Evolutionary conservation across 2,329 filamentous ascomycete species (phyloP).

Genomic region (Blastomyces parvus): DNA sequence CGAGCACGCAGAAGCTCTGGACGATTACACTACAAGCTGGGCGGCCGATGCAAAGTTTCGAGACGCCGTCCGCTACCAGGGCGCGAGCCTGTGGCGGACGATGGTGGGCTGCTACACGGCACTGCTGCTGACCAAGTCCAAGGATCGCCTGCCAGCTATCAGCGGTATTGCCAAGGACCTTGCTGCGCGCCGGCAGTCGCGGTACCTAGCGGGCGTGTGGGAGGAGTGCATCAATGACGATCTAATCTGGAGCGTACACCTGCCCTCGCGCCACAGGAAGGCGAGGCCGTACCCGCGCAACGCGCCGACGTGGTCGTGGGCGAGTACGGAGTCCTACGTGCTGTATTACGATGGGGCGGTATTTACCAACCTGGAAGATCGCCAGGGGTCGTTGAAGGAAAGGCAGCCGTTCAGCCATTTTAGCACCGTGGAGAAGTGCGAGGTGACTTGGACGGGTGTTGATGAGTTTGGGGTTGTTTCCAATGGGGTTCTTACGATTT

Average conservation of each 20-base stretch:
- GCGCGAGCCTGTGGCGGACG: conserved; percentile 4
- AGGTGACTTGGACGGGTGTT: background rate
- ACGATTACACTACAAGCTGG: background rate
- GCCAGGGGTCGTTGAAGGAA: background rate
- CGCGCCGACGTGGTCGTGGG: conserved; percentile 4
- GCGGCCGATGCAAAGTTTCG: background rate
- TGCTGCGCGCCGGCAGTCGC: background rate
- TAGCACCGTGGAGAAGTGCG: background rate
- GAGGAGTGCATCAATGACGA: conserved; percentile 4
- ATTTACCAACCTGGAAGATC: background rate
- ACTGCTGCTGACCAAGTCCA: background rate
- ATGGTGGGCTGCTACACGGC: conserved; percentile 2
- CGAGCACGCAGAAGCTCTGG: background rate
- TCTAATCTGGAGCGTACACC: background rate
- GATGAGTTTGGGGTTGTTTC: conserved; percentile 1
- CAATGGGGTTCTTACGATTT: background rate
- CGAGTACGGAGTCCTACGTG: background rate
- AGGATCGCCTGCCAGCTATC: conserved; percentile 4
- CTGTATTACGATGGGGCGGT: background rate
- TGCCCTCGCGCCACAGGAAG: background rate
- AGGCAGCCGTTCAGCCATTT: background rate
- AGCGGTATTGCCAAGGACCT: conserved; percentile 6
- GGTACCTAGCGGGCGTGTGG: conserved; percentile 1
- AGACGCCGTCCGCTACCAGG: background rate
- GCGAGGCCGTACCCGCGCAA: background rate